Conservation (phyloP, 208 protist species). For the Porcisia hertigi region DNA sequence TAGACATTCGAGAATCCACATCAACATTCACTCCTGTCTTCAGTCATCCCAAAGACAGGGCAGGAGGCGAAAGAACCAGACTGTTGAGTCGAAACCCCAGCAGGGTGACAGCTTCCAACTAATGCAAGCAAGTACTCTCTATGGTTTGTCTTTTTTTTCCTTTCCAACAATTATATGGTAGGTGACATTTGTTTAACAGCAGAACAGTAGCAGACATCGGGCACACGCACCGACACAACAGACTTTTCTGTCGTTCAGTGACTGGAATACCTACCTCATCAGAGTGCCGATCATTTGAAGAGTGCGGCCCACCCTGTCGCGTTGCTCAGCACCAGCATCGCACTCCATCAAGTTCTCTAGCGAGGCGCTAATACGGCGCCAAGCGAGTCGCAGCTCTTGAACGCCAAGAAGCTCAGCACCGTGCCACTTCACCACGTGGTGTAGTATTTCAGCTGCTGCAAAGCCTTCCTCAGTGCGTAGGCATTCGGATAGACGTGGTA, state of each 20-base stretch:
- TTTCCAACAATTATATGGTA: neutral
- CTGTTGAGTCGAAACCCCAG: neutral
- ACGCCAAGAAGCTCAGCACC: neutral
- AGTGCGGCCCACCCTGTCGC: neutral
- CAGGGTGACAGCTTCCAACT: too few species aligned
- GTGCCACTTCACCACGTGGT: slow-evolving; percentile 1
- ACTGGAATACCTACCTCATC: neutral
- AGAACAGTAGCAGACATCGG: neutral
- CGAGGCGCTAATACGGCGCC: slow-evolving; percentile 17
- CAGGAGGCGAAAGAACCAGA: neutral
- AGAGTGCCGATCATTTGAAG: slow-evolving; percentile 5
- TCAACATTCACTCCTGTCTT: neutral
- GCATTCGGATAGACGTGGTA: slow-evolving; percentile 8
- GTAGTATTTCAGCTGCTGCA: neutral
- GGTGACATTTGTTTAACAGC: neutral
- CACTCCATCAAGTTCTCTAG: slow-evolving; percentile 14
- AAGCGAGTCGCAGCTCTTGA: slow-evolving; percentile 13
- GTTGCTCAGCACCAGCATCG: neutral
- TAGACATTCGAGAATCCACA: too few species aligned
- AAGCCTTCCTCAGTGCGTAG: slow-evolving; percentile 3
- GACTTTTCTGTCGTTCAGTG: neutral
- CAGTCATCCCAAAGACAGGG: too few species aligned
- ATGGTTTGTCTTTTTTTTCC: neutral
- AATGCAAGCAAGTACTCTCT: neutral
- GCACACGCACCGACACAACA: neutral